Conservation (phyloP, 495 filamentous ascomycete species). For the Aspergillus affinis region DNA sequence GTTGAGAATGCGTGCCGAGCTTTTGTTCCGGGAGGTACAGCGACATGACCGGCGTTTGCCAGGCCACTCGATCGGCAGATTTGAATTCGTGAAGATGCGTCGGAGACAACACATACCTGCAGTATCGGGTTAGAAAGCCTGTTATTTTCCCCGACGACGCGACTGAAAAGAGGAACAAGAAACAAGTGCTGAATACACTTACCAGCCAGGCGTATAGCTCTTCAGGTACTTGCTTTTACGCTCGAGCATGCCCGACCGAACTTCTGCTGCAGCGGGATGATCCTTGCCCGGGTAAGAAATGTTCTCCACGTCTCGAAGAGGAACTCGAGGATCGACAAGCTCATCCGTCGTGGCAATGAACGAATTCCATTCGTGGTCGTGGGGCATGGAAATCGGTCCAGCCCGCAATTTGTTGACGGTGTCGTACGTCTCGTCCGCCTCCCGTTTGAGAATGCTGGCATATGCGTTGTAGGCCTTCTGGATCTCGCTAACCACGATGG, state of each 20-base stretch:
- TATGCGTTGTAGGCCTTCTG: constrained; percentile 96
- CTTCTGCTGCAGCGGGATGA: constrained; percentile 81
- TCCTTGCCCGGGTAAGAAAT: constrained; percentile 94
- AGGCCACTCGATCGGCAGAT: constrained; percentile 70
- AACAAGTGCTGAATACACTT: constrained; percentile 27
- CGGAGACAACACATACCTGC: constrained; percentile 91
- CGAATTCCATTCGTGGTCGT: constrained; percentile 83
- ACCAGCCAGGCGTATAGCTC: constrained; percentile 97
- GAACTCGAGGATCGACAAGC: constrained; percentile 82
- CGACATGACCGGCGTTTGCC: constrained; percentile 88
- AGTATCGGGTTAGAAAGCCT: constrained; percentile 14
- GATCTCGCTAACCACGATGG: constrained; percentile 94
- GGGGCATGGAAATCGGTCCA: constrained; percentile 84
- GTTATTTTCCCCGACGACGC: neutral
- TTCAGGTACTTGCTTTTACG: constrained; percentile 98
- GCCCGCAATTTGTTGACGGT: constrained; percentile 78
- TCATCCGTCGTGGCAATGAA: constrained; percentile 83
- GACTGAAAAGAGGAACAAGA: neutral
- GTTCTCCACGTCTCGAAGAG: constrained; percentile 73
- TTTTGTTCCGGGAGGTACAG: constrained; percentile 93
- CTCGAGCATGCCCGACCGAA: constrained; percentile 87
- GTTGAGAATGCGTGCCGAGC: constrained; percentile 84
- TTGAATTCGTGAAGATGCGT: constrained; percentile 99
- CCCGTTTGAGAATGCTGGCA: constrained; percentile 82
- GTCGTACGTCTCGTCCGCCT: constrained; percentile 77